Percentiles rank a stretch among this genome's conserved stretches.
phyloP scores from a whole-genome alignment of 2,329 filamentous ascomycete genomes.

The Talaromyces sp. region DNA sequence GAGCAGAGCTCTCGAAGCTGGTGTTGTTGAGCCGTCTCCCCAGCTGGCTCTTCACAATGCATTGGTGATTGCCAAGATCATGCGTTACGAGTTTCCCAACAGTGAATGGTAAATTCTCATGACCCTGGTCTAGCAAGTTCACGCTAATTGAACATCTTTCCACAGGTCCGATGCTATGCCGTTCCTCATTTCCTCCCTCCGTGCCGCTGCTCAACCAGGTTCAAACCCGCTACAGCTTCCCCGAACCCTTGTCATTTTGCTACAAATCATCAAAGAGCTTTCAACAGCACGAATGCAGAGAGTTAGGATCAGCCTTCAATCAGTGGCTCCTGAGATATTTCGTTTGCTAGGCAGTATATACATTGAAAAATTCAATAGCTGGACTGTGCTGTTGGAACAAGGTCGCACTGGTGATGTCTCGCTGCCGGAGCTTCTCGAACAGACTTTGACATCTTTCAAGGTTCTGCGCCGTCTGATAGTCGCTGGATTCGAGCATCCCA shows the following conservation, averaged over 20 bases:
- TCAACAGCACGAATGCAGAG: slow-evolving; percentile 71
- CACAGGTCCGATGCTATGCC: slow-evolving; percentile 47
- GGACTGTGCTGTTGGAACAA: slow-evolving; percentile 59
- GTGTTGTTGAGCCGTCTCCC: slow-evolving; percentile 69
- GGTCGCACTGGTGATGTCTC: slow-evolving; percentile 56
- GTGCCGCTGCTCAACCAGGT: slow-evolving; percentile 48
- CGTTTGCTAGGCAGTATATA: slow-evolving; percentile 76
- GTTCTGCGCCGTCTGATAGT: slow-evolving; percentile 74
- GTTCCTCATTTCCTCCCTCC: slow-evolving; percentile 59
- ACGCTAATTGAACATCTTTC: background rate
- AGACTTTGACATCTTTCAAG: slow-evolving; percentile 75
- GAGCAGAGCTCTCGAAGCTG: slow-evolving; percentile 68
- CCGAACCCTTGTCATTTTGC: slow-evolving; percentile 68
- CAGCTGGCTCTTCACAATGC: slow-evolving; percentile 83
- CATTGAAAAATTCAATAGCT: slow-evolving; percentile 64
- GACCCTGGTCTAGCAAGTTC: no score
- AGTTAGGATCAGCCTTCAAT: slow-evolving; percentile 72
- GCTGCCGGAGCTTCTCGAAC: slow-evolving; percentile 63
- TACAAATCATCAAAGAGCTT: slow-evolving; percentile 88
- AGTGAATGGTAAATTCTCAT: slow-evolving; percentile 60
- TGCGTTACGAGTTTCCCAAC: slow-evolving; percentile 80
- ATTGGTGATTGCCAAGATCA: slow-evolving; percentile 78
- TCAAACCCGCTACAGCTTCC: slow-evolving; percentile 63
- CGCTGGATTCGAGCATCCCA: slow-evolving; percentile 77
- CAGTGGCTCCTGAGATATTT: slow-evolving; percentile 77